Conservation (phyloP, 2,329 filamentous ascomycete genomes). For the Colletotrichum sp. region DNA sequence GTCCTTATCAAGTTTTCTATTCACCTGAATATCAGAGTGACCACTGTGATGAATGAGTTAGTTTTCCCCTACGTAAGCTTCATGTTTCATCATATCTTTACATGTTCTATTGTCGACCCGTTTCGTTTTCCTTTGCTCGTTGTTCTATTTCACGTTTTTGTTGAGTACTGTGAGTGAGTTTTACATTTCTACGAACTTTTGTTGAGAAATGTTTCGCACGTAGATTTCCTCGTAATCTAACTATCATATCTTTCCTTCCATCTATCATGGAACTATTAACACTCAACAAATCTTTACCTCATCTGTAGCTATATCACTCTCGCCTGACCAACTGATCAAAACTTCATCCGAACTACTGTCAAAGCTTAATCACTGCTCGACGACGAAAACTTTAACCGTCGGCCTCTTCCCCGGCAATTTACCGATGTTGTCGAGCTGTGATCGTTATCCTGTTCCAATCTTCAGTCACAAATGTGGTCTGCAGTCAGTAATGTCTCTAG, state of each 20-base stretch:
- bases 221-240: background rate
- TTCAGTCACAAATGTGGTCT: rapidly evolving
- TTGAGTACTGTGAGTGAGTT: background rate
- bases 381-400: background rate
- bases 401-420: rapidly evolving
- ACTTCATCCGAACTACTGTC: background rate
- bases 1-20: background rate
- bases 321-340: rapidly evolving
- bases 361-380: background rate
- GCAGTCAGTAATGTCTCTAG: background rate
- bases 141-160: background rate
- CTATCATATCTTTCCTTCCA: rapidly evolving
- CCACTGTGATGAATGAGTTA: no score
- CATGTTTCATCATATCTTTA: no score
- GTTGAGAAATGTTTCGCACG: rapidly evolving
- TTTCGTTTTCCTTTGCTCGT: background rate
- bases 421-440: rapidly evolving
- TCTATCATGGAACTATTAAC: background rate
- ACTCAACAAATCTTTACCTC: rapidly evolving
- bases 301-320: background rate
- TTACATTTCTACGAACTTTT: background rate
- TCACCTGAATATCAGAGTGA: background rate
- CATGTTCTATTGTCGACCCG: rapidly evolving
- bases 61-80: no score
- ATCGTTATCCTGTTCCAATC: rapidly evolving